Base-by-base conservation (phyloP, 179 eudicot genomes). In the Pouteria campechiana region DNA sequence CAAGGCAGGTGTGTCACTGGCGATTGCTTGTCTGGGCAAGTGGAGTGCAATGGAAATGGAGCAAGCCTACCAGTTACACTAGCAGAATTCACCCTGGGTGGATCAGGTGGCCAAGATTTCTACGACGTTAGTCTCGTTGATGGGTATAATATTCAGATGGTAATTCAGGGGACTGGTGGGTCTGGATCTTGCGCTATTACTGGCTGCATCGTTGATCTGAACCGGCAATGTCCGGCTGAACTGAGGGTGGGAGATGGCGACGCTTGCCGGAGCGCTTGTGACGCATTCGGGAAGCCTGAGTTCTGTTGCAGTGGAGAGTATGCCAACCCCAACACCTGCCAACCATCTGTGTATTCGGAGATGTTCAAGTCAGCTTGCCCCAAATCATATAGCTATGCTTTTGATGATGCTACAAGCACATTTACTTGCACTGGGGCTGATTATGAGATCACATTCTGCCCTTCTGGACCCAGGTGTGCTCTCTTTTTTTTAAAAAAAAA, bases 61-160 rank as follows among this genome's bases (percentile, higher is more conserved):
- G 92, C 83, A 0, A 24, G 74, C 0, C 95, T 90, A 3, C 86
- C 94, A 0, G 92, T 83, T 0, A 84, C 94, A 1, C 57, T 84
- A 2, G 94, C 81, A 0, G 94, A 84, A 45, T 72, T 84, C 76
- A 84, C 86, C 1, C 73, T 84, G 16, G 52, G 38, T 32, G 94
- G 94, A 0, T 65, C 76, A 21, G 72, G 59, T 16, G 55, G 75
- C 5, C 75, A 67, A 14, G 90, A 83, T 39, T 88, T 88, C 37
- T 88, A 88, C 30, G 97, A 88, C 71, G 93, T 88, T 0, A 88
- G 97, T 61, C 74, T 85, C 5, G 86, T 83, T 1, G 94, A 83
- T 50, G 97, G 94, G 3, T 83, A 76, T 55, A 83, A 83, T 34
- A 14, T 88, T 9, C 93, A 80, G 0, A 66, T 88, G 88, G 56